These are phyloP conservation scores for Xenosphaeropsis pyriputrescens DNA, from an alignment of 2,329 filamentous ascomycete genomes.

Conservation along the genomic window DNA sequence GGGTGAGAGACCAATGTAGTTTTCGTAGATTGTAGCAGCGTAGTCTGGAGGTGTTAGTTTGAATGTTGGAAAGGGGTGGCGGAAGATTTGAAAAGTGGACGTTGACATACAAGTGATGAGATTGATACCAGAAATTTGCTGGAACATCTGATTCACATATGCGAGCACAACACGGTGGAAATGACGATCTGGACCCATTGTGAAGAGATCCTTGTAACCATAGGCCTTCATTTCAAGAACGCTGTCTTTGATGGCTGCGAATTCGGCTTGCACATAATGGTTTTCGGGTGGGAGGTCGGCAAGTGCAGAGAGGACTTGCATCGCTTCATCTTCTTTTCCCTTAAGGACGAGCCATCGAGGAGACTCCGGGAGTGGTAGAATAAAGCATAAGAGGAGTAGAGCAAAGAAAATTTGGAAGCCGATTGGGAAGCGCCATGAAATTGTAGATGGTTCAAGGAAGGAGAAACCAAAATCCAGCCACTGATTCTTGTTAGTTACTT, in stretches of 20 bases:
- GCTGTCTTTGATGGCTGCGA: slow-evolving; percentile 37
- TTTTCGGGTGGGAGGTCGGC: slow-evolving; percentile 27
- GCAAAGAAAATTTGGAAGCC: slow-evolving; percentile 43
- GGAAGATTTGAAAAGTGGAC: too few species aligned
- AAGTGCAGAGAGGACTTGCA: slow-evolving; percentile 26
- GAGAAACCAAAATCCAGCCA: slow-evolving; percentile 46
- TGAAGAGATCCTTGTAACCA: slow-evolving; percentile 27
- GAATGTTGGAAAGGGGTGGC: too few species aligned
- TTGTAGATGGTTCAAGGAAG: slow-evolving; percentile 29
- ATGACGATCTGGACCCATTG: slow-evolving; percentile 33
- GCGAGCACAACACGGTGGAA: slow-evolving; percentile 37
- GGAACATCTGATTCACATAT: slow-evolving; percentile 32
- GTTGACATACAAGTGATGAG: slow-evolving; percentile 20
- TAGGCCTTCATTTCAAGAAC: slow-evolving; percentile 37
- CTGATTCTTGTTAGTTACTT: slow-evolving; percentile 1
- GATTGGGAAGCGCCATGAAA: slow-evolving; percentile 46
- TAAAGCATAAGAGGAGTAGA: slow-evolving; percentile 36
- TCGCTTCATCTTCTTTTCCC: slow-evolving; percentile 27
- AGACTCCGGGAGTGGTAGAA: slow-evolving; percentile 37
- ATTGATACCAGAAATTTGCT: slow-evolving; percentile 30
- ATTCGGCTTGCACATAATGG: slow-evolving; percentile 38
- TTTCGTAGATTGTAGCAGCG: slow-evolving; percentile 33
- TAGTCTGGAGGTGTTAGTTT: slow-evolving; percentile 13
- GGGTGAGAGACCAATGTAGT: slow-evolving; percentile 28
- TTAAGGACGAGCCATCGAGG: slow-evolving; percentile 30